Percentiles rank a stretch among this genome's conserved stretches.
phyloP scores from a whole-genome alignment of 2,329 filamentous ascomycete genomes.

The Aspergillus awamori region DNA sequence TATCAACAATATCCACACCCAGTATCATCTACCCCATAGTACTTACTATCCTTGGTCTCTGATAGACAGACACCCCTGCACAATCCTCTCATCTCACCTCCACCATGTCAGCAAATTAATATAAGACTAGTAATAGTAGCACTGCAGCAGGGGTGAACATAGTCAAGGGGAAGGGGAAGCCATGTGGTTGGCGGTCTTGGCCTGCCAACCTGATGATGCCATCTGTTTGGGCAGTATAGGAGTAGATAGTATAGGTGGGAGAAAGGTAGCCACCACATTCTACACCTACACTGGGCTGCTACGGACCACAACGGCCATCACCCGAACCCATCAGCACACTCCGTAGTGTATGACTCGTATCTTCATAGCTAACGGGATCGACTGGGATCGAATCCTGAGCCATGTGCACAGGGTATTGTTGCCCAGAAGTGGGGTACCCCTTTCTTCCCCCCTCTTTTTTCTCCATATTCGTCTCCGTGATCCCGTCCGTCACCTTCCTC shows the following conservation, averaged over 20 bases:
- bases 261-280: no score
- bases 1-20: neutral
- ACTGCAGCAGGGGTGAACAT: neutral
- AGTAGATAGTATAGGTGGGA: no score
- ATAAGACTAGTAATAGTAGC: neutral
- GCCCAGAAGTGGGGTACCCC: neutral
- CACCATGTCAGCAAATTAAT: neutral
- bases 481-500: neutral
- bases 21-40: neutral
- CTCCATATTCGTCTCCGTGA: neutral
- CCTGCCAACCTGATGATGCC: neutral
- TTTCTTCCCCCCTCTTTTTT: neutral
- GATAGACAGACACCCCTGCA: neutral
- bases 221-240: neutral
- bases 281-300: no score
- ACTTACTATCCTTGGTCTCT: neutral
- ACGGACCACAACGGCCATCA: neutral
- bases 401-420: slow-evolving; percentile 7
- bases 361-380: slow-evolving; percentile 7
- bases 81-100: neutral
- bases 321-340: neutral
- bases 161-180: neutral
- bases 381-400: slow-evolving; percentile 8
- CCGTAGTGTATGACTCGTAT: neutral
- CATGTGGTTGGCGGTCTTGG: neutral